Conservation (phyloP, 2,329 filamentous ascomycete species). For the Orbilia ellipsospora region DNA sequence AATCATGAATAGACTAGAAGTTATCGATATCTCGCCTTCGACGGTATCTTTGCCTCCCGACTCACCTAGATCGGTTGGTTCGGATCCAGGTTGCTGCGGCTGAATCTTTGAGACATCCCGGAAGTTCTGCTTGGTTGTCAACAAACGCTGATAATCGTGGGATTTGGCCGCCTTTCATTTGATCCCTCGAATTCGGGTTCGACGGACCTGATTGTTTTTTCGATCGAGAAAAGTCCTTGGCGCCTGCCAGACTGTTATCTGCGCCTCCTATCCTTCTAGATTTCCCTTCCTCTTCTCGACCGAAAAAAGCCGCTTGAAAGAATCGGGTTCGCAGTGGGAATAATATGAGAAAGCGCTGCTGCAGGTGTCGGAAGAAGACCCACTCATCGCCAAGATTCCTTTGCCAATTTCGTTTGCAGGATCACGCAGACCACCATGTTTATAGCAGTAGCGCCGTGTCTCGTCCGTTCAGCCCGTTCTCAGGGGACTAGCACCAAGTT, state of each 20-base stretch:
- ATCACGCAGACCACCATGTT: conserved; percentile 23
- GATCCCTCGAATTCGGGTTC: conserved; percentile 16
- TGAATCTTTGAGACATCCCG: conserved; percentile 31
- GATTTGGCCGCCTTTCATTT: conserved; percentile 29
- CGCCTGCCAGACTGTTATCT: neutral
- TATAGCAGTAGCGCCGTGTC: conserved; percentile 28
- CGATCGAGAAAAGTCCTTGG: neutral
- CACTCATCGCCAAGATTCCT: conserved; percentile 22
- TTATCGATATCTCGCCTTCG: neutral
- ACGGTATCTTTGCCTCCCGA: conserved; percentile 30
- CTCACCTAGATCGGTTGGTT: conserved; percentile 19
- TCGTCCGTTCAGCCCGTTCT: conserved; percentile 27
- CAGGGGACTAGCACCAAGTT: conserved; percentile 37
- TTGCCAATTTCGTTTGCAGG: conserved; percentile 52
- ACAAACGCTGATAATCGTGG: conserved; percentile 28
- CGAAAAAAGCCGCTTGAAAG: neutral
- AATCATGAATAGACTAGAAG: neutral
- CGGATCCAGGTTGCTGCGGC: conserved; percentile 29
- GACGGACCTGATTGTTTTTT: too few relatives aligned
- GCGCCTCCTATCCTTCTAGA: conserved; percentile 14
- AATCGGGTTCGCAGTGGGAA: neutral
- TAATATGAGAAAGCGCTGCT: neutral
- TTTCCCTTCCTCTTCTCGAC: conserved; percentile 1
- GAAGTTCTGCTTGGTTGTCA: conserved; percentile 16
- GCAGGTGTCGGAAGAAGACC: conserved; percentile 33